Evolutionary conservation across 148 eudicot species (phyloP).

Genomic region (Hydrangea macrophylla): DNA sequence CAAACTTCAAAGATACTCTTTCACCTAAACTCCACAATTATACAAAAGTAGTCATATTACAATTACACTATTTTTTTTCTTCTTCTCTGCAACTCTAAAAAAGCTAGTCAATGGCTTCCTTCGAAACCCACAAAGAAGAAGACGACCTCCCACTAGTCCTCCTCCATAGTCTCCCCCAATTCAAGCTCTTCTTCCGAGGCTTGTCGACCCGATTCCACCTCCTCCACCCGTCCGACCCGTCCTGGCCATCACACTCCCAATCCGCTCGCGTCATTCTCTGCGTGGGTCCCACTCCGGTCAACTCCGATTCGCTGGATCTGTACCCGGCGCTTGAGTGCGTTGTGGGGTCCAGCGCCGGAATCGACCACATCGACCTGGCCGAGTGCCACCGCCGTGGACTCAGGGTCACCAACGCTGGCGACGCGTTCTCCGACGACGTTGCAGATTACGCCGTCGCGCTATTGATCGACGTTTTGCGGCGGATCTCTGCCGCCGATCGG

Average conservation of each 20-base stretch:
- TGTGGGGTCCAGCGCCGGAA: constrained; percentile 39
- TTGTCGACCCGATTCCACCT: constrained; percentile 34
- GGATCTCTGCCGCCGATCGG: constrained; percentile 42
- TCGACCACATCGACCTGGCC: constrained; percentile 53
- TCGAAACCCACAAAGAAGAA: not conserved
- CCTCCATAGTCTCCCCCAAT: constrained; percentile 34
- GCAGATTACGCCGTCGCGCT: constrained; percentile 72
- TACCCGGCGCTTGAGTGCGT: constrained; percentile 58
- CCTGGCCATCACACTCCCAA: constrained; percentile 21
- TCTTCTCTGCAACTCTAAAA: too few species aligned
- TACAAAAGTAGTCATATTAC: too few species aligned
- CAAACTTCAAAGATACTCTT: too few species aligned
- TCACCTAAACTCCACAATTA: too few species aligned
- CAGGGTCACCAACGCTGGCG: constrained; percentile 55
- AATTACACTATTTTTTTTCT: too few species aligned
- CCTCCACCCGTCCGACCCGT: constrained; percentile 41
- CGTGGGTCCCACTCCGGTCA: constrained; percentile 41
- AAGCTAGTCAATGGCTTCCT: not conserved
- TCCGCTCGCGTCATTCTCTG: constrained; percentile 45
- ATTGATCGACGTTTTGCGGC: constrained; percentile 59
- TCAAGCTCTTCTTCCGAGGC: constrained; percentile 10
- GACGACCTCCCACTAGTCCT: constrained; percentile 30
- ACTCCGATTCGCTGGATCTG: constrained; percentile 31
- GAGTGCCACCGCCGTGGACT: constrained; percentile 67
- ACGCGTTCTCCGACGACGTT: constrained; percentile 58